Percentiles rank a stretch among this genome's conserved stretches.
These are phyloP conservation scores for Lachancea sp. DNA, from an alignment of 805 yeast species.

Conservation along the genomic window DNA sequence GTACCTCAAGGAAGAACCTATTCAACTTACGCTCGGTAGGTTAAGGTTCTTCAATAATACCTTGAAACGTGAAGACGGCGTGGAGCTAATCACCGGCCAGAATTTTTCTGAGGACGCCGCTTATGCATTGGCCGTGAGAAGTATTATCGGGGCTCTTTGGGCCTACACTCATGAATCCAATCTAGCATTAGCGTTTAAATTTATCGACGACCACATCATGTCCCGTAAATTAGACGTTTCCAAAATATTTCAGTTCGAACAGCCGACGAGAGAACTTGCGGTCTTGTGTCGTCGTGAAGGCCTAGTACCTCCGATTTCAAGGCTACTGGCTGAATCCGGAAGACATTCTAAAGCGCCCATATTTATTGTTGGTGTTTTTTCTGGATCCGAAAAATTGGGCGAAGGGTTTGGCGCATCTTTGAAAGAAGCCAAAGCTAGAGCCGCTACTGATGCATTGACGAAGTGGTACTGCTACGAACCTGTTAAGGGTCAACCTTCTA, in stretches of 20 bases:
- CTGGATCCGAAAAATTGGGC: constrained; percentile 76
- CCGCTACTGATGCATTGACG: constrained; percentile 84
- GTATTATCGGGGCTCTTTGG: constrained; percentile 77
- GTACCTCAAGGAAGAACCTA: constrained; percentile 61
- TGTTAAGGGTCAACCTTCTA: constrained; percentile 51
- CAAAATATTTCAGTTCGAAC: constrained; percentile 69
- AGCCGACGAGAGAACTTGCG: constrained; percentile 80
- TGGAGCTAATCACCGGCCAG: constrained; percentile 39
- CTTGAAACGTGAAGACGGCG: constrained; percentile 42
- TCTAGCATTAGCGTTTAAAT: constrained; percentile 58
- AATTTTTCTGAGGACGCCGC: constrained; percentile 32
- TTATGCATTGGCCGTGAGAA: constrained; percentile 65
- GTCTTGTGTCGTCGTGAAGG: constrained; percentile 70
- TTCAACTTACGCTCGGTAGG: constrained; percentile 62
- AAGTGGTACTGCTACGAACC: constrained; percentile 92
- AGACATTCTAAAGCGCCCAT: constrained; percentile 77
- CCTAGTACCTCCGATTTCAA: constrained; percentile 66
- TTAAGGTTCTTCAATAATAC: constrained; percentile 42
- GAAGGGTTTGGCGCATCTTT: constrained; percentile 92
- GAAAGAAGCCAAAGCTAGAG: constrained; percentile 86
- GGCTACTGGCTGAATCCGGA: constrained; percentile 90
- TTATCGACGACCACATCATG: constrained; percentile 67
- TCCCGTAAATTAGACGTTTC: constrained; percentile 76
- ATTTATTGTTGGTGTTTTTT: constrained; percentile 84
- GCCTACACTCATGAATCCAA: constrained; percentile 43